Base-by-base conservation (phyloP, 2,329 filamentous ascomycete genomes). In the Amauroascus verrucosus region DNA sequence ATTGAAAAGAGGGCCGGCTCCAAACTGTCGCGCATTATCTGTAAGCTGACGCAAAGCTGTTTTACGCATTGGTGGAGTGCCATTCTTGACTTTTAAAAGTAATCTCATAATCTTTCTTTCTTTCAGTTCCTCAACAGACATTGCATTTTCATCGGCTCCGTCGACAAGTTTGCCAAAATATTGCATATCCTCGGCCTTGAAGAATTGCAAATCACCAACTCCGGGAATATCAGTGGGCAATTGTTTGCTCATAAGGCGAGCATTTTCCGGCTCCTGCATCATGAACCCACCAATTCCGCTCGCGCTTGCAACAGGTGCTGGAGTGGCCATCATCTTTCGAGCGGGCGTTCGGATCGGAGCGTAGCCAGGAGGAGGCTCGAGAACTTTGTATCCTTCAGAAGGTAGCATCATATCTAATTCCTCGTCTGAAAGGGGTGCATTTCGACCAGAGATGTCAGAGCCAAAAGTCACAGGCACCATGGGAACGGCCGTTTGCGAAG, bases 161-260 rank as follows among this genome's bases (percentile, higher is more conserved):
- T 98, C 93, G 20, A 95, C 91, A 38, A 98, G 80, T 75, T 98
- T 97, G 55, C 91, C 90, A 64, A 98, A 98, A 72, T 98, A 98
- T 37, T 88, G 84, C 89, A 97, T 96, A 70, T 98, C 93, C 69
- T 98, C 93, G 1, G 89, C 82, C 73, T 98, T 98, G 79, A 98
- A 95, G 68, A 97, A 98, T 61, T 96, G 90, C 49, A 98, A 74
- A 67, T 98, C 93, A 37, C 90, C 90, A 48, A 98, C 89, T 37
- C 93, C 93, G 2, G 93, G 90, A 35, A 98, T 96, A 65, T 97
- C 91, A 3, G 88, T 95, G 7, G 91, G 88, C 63, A 77, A 81
- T 61, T 94, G 88, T 72, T 94, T 95, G 60, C 89, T 88, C 65
- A 91, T 81, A 48, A 86, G 76, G 59, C 88, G 81, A 56, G 83